Evolutionary conservation across 495 filamentous ascomycete species (phyloP), one percentile per base, ranked within the genome.

Genomic region (Xylona heveae): DNA sequence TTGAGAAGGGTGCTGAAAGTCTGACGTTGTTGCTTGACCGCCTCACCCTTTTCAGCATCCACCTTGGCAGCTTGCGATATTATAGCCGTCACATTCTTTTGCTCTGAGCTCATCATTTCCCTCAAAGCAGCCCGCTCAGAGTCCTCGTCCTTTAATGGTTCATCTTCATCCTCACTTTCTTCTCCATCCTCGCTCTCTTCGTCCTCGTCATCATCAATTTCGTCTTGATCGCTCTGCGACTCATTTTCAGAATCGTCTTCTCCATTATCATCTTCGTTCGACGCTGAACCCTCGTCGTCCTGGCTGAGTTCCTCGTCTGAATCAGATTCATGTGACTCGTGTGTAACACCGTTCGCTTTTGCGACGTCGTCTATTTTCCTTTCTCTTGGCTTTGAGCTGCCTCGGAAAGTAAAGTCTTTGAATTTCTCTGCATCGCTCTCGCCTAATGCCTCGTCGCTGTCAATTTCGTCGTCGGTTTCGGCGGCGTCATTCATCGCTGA

Each of bases 1-100:
- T 88, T 83, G 13, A 97, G 63, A 2, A 95, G 65, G 2, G 74
- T 62, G 39, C 95, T 84, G 46, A 93, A 95, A 7, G 71, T 72
- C 31, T 68, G 69, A 33, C 80, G 66, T 50, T 97, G 88, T 30
- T 66, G 54, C 42, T 78, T 81, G 19, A 95, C 76, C 2, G 85
- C 84, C 36, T 57, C 57, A 15, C 88, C 88, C 57, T 95, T 95
- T 7, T 68, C 64, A 1, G 74, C 65, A 50, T 97, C 88, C 28
- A 65, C 66, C 46, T 74, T 69, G 24, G 72, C 76, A 6, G 78
- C 73, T 44, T 75, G 59, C 1, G 74, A 71, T 30, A 88, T 68
- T 24, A 66, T 70, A 1, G 66, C 61, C 5, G 75, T 61, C 31
- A 83, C 68, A 12, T 52, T 61, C 45, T 71, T 75, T 40, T 78